phyloP scores from a whole-genome alignment of 2,329 filamentous ascomycete species.

The Periconia digitata region DNA sequence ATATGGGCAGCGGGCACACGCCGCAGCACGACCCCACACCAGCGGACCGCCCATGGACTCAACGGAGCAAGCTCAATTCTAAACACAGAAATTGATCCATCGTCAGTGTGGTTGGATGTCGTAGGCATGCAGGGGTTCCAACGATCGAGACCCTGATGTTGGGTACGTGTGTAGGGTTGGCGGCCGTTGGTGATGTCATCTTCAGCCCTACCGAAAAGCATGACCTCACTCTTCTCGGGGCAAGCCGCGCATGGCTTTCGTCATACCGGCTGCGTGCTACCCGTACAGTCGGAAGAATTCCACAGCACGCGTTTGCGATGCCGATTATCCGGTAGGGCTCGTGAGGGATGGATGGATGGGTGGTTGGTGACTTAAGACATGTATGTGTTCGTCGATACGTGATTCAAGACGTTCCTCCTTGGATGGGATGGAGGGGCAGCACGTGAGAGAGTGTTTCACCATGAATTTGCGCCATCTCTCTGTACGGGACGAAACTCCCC shows the following conservation, averaged over 20 bases:
- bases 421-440: not conserved
- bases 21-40: not conserved
- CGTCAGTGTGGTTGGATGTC: not conserved
- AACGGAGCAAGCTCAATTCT: not conserved
- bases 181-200: slow-evolving; percentile 5
- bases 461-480: not conserved
- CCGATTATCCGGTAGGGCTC: not conserved
- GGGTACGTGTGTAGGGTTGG: not conserved
- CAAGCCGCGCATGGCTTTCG: not conserved
- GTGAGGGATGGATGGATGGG: not conserved
- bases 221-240: not conserved
- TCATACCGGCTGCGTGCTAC: not conserved
- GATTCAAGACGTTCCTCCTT: too few relatives aligned
- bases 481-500: not conserved
- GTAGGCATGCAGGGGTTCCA: not conserved
- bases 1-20: slow-evolving; percentile 7
- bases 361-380: too few relatives aligned
- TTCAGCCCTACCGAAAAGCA: slow-evolving; percentile 4
- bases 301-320: too few relatives aligned
- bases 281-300: not conserved
- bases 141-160: slow-evolving; percentile 2
- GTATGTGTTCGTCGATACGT: too few relatives aligned
- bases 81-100: not conserved
- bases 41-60: too few relatives aligned
- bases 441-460: not conserved